phyloP scores from a whole-genome alignment of 2,329 filamentous ascomycete genomes.

The Fusarium albosuccineum region DNA sequence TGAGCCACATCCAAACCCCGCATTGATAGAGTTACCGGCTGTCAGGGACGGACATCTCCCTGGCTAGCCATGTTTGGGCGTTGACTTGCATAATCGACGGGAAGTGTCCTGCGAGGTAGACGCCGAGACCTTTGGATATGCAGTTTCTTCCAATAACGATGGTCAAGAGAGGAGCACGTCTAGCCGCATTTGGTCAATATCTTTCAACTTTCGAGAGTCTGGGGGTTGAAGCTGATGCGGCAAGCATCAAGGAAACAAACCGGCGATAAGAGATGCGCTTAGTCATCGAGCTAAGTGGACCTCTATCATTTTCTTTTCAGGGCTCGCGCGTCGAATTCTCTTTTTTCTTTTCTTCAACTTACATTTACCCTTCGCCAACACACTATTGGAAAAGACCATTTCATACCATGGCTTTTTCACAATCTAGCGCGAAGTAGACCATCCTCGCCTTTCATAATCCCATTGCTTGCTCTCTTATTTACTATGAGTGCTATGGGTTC shows the following conservation, averaged over 20 bases:
- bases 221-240: neutral
- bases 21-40: neutral
- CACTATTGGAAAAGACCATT: conserved; percentile 51
- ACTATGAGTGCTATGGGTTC: conserved; percentile 68
- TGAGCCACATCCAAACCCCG: neutral
- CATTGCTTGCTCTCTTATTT: conserved; percentile 59
- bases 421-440: conserved; percentile 66
- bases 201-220: neutral
- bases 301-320: conserved; percentile 22
- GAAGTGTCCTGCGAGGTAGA: neutral
- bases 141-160: neutral
- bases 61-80: conserved; percentile 11
- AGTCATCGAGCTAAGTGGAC: conserved; percentile 42
- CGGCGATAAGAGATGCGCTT: conserved; percentile 25
- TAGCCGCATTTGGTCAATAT: conserved; percentile 8
- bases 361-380: conserved; percentile 60
- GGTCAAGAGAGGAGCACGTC: neutral
- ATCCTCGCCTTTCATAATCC: conserved; percentile 72
- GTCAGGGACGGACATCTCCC: neutral
- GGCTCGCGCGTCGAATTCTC: conserved; percentile 12
- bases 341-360: conserved; percentile 56
- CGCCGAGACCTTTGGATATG: neutral
- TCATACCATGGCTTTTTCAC: conserved; percentile 58
- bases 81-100: neutral
- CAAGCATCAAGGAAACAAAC: neutral